Evolutionary conservation across 169 alveolate genomes (phyloP).

Genomic region (Eimeria praecox): DNA sequence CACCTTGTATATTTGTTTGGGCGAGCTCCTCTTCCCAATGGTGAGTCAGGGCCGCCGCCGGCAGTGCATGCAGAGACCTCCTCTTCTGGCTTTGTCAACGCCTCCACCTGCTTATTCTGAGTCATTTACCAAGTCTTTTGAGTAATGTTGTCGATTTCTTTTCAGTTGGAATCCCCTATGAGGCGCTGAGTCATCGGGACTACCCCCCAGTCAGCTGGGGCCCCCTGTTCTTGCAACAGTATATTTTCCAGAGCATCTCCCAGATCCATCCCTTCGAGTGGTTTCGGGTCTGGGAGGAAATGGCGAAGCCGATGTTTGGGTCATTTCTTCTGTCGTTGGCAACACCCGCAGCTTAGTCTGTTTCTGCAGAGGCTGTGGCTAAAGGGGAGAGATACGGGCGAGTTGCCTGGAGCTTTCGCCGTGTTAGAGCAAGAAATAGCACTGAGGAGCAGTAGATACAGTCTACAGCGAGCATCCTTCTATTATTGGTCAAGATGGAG

Average conservation of each 20-base stretch:
- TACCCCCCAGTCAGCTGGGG: constrained; percentile 1
- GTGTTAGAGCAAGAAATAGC: not conserved
- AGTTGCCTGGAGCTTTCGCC: not conserved
- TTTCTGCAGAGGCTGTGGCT: not conserved
- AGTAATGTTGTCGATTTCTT: constrained; percentile 27
- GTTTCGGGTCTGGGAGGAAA: constrained; percentile 37
- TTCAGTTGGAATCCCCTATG: not conserved
- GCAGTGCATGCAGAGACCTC: constrained; percentile 52
- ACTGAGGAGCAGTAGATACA: not conserved
- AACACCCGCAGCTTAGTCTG: constrained; percentile 26
- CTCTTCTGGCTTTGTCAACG: not conserved
- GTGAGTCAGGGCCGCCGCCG: constrained; percentile 35
- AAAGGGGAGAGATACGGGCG: not conserved
- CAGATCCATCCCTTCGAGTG: constrained; percentile 29
- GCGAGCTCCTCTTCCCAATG: not conserved
- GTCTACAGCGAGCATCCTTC: not conserved
- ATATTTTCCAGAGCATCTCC: not conserved
- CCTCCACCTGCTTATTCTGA: not conserved
- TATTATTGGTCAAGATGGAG: not conserved
- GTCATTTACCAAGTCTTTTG: not conserved
- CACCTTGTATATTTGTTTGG: not conserved
- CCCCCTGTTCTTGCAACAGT: constrained; percentile 3
- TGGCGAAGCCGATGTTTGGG: constrained; percentile 31
- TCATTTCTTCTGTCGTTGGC: constrained; percentile 9
- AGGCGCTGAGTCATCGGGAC: not conserved